Evolutionary conservation across 768 basidiomycete species (phyloP), one percentile per base, ranked within the genome.

Genomic region (Multifurca ochricompacta): DNA sequence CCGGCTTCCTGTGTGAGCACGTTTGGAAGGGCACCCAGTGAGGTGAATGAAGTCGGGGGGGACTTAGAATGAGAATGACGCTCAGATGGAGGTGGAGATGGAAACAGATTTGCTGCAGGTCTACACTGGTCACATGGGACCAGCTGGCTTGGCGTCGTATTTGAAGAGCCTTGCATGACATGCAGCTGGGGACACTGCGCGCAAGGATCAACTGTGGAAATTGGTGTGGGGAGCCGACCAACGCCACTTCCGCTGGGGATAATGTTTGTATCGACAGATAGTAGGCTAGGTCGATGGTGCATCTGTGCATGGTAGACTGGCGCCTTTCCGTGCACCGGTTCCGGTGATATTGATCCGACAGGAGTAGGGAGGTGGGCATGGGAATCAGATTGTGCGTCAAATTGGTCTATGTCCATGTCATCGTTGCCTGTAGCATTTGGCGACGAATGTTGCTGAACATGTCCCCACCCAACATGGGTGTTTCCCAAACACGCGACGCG

Each of bases 341-440:
- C 53, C 7, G 53, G 53, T 3, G 53, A 54, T 48, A 27, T 54
- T 4, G 53, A 48, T 13, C 23, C 11, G 0, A 46, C 32, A 19
- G 53, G 53, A n/a, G 53, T 54, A 30, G 46, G 53, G 5, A 54
- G 16, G 32, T 54, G 47, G 25, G 53, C 8, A 6, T 1, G 39
- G 9, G 31, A 16, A 16, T 30, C 39, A 6, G 13, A 1, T 0
- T 16, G 23, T 6, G 18, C 19, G 7, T 32, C 44, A 14, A 10
- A 23, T 27, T 54, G 35, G 30, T 47, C 47, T 13, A 34, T 7
- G 13, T 48, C 40, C 46, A 28, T 34, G n/a, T 7, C 34, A 18
- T 48, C 46, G 35, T 21, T 19, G 44, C 18, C 36, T 1, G 19
- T 18, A 9, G n/a, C 10, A 39, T 10, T 18, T 3, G 36, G 6